These are phyloP conservation scores for Wallemia mellicola DNA, from an alignment of 1,284 basidiomycete species.

Conservation along the genomic window DNA sequence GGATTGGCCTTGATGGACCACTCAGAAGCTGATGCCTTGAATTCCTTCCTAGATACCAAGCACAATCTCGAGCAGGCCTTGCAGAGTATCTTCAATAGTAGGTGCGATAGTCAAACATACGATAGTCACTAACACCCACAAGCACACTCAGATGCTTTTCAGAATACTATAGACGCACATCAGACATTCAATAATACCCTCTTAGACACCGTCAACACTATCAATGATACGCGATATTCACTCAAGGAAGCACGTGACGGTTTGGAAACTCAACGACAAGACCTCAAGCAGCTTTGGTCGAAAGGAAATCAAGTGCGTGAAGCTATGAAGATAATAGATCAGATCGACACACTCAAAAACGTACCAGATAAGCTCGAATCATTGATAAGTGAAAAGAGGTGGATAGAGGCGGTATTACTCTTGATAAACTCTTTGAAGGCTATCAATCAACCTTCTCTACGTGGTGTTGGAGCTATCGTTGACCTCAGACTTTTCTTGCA, in stretches of 20 bases:
- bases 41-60: conserved; percentile 43
- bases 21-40: conserved; percentile 27
- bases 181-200: conserved; percentile 40
- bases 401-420: conserved; percentile 63
- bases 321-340: conserved; percentile 64
- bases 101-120: too few species aligned
- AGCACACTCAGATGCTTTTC: conserved; percentile 76
- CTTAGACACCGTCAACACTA: conserved; percentile 35
- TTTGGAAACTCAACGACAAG: conserved; percentile 42
- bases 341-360: conserved; percentile 66
- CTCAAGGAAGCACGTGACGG: conserved; percentile 52
- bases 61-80: conserved; percentile 40
- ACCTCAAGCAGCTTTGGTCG: conserved; percentile 57
- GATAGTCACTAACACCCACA: too few species aligned
- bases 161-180: conserved; percentile 63
- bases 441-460: conserved; percentile 71
- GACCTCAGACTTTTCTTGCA: conserved; percentile 64
- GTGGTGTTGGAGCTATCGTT: conserved; percentile 71
- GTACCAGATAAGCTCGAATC: conserved; percentile 78
- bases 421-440: conserved; percentile 66
- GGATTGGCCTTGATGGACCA: conserved; percentile 57
- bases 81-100: conserved; percentile 54
- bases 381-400: conserved; percentile 80
- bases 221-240: conserved; percentile 33
- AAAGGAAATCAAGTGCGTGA: conserved; percentile 57